Evolutionary conservation across 108 stramenopile species (phyloP).

Genomic region (Cyclostephanos invisitatus): DNA sequence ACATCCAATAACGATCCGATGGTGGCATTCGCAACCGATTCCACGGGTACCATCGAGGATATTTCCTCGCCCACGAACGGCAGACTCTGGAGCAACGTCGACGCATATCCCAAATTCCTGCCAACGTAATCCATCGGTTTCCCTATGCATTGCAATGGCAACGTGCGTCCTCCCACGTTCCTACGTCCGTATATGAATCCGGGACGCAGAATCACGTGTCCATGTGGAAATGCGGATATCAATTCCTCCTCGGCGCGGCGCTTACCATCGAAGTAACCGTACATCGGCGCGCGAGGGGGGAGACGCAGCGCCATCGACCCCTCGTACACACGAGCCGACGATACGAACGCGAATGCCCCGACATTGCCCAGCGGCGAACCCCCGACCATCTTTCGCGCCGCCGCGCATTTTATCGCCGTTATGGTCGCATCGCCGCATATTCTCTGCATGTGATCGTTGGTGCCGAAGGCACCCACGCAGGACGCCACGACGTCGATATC

Average conservation of each 20-base stretch:
- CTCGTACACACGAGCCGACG: too few species aligned
- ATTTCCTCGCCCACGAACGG: conserved; percentile 46
- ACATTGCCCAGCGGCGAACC: too few species aligned
- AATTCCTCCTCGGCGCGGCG: conserved; percentile 61
- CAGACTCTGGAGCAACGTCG: conserved; percentile 36
- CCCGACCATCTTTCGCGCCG: too few species aligned
- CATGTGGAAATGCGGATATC: conserved; percentile 42
- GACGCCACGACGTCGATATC: conserved; percentile 59
- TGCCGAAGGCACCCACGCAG: conserved; percentile 75
- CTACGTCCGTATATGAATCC: conserved; percentile 70
- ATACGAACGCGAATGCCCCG: too few species aligned
- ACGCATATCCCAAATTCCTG: conserved; percentile 44
- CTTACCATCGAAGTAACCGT: conserved; percentile 68
- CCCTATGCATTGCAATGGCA: conserved; percentile 47
- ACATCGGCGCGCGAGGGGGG: too few species aligned
- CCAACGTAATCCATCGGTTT: conserved; percentile 37
- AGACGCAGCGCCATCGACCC: too few species aligned
- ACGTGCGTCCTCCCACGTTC: conserved; percentile 22
- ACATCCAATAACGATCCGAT: conserved; percentile 18
- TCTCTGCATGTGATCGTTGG: conserved; percentile 69
- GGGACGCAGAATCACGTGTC: conserved; percentile 66
- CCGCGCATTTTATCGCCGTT: conserved; percentile 55
- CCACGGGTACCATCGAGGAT: conserved; percentile 45
- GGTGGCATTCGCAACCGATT: conserved; percentile 41
- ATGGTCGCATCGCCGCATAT: conserved; percentile 80